A percentile compares a stretch with the other conserved stretches of the same genome.
Conservation (phyloP, 208 protist species). For the Vickermania ingenoplastis region DNA sequence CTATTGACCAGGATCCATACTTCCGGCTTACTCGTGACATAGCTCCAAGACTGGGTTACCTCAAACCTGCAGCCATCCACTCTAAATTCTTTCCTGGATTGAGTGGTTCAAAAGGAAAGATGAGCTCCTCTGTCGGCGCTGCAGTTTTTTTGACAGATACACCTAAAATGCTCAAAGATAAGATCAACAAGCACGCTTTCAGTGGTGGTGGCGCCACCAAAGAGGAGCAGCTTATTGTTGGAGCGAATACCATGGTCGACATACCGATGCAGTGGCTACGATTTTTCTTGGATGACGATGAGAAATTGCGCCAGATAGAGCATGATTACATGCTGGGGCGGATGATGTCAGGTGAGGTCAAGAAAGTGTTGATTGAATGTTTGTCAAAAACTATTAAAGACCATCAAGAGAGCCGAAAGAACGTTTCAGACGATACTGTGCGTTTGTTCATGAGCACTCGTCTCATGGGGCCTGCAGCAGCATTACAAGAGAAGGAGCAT, state of each 20-base stretch:
- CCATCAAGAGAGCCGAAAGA: constrained; percentile 86
- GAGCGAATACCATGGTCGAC: constrained; percentile 92
- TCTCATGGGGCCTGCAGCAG: constrained; percentile 57
- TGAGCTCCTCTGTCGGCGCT: constrained; percentile 91
- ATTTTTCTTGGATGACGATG: constrained; percentile 98
- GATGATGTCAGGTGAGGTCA: constrained; percentile 96
- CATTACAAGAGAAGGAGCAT: constrained; percentile 8
- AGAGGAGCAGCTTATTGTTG: constrained; percentile 94
- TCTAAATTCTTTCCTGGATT: constrained; percentile 98
- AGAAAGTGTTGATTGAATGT: constrained; percentile 90
- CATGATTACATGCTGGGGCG: constrained; percentile 92
- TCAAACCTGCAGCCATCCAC: constrained; percentile 97
- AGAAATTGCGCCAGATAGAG: constrained; percentile 66
- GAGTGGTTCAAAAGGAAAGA: constrained; percentile 96
- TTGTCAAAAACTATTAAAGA: constrained; percentile 77
- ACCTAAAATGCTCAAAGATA: constrained; percentile 89
- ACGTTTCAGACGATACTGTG: constrained; percentile 88
- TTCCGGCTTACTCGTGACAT: constrained; percentile 99
- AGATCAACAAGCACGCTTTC: constrained; percentile 98
- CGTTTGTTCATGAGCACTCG: constrained; percentile 48
- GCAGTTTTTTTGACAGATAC: constrained; percentile 98
- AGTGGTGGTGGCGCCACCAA: constrained; percentile 95
- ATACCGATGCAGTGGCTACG: constrained; percentile 96
- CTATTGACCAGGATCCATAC: constrained; percentile 98
- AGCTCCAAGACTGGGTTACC: constrained; percentile 90